phyloP scores from a whole-genome alignment of 2,329 filamentous ascomycete species.

The Dactylonectria macrodidyma region DNA sequence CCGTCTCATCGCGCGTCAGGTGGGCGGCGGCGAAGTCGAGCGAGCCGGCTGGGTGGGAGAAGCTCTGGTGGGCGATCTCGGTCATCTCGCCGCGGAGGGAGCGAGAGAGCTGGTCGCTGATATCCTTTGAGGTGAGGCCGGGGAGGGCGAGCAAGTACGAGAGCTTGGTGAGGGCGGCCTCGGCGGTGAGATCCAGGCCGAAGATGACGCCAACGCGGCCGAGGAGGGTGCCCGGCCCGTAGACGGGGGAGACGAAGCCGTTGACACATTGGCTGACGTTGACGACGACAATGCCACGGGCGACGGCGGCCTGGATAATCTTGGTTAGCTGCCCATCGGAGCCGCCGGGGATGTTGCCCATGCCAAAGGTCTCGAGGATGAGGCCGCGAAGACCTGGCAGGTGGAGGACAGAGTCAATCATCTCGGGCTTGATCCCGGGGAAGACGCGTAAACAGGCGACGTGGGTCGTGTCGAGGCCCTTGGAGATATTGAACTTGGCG shows the following conservation, averaged over 20 bases:
- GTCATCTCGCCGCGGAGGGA: slow-evolving; percentile 90
- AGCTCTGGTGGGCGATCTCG: slow-evolving; percentile 79
- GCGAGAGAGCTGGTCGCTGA: slow-evolving; percentile 79
- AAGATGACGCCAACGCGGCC: slow-evolving; percentile 90
- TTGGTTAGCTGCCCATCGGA: slow-evolving; percentile 84
- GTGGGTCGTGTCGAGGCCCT: slow-evolving; percentile 86
- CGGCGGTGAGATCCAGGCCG: slow-evolving; percentile 89
- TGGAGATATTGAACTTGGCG: slow-evolving; percentile 81
- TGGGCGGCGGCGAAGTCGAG: slow-evolving; percentile 59
- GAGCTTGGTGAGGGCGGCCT: slow-evolving; percentile 92
- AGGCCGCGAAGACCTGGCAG: slow-evolving; percentile 84
- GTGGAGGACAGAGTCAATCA: slow-evolving; percentile 87
- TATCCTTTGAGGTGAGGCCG: slow-evolving; percentile 73
- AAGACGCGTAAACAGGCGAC: slow-evolving; percentile 93
- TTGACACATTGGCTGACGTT: slow-evolving; percentile 92
- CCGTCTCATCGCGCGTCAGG: slow-evolving; percentile 68
- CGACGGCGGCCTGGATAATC: slow-evolving; percentile 82
- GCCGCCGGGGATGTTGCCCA: slow-evolving; percentile 90
- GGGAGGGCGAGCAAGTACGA: slow-evolving; percentile 85
- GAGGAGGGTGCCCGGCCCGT: slow-evolving; percentile 82
- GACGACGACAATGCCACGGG: slow-evolving; percentile 86
- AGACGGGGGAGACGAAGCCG: slow-evolving; percentile 83
- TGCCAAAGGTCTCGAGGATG: slow-evolving; percentile 92
- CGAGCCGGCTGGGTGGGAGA: slow-evolving; percentile 78
- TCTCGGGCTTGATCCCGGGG: slow-evolving; percentile 92